Percentiles rank a stretch among this genome's conserved stretches.
phyloP scores from a whole-genome alignment of 495 filamentous ascomycete species.

The Penicillium soppii region DNA sequence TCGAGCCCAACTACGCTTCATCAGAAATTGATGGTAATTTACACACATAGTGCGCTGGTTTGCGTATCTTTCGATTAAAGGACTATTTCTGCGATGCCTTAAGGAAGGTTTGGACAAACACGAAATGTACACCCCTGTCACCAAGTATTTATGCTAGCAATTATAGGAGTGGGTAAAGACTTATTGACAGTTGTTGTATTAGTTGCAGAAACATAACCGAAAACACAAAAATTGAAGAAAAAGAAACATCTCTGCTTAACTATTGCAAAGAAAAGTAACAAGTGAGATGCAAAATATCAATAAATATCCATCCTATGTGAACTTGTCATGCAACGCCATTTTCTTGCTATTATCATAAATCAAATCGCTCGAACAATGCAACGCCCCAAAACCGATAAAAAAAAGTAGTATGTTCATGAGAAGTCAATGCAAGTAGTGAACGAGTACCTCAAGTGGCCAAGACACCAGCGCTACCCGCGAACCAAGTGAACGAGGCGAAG shows the following conservation, averaged over 20 bases:
- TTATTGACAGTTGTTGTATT: too few relatives aligned
- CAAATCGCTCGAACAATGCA: conserved; percentile 22
- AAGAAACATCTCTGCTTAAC: not conserved
- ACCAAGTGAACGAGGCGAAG: conserved; percentile 84
- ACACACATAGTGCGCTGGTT: too few relatives aligned
- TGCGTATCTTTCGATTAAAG: too few relatives aligned
- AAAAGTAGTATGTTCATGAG: conserved; percentile 25
- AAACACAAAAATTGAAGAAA: conserved; percentile 2
- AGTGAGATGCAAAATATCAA: conserved; percentile 8
- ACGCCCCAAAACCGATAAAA: conserved; percentile 13
- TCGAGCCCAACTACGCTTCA: too few relatives aligned
- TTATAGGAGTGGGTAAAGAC: too few relatives aligned
- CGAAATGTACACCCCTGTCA: too few relatives aligned
- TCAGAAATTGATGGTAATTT: too few relatives aligned
- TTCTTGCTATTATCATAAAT: conserved; percentile 32
- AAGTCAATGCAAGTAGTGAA: conserved; percentile 5
- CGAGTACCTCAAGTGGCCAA: conserved; percentile 36
- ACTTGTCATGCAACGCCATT: conserved; percentile 24
- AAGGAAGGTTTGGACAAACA: too few relatives aligned
- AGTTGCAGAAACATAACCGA: too few relatives aligned
- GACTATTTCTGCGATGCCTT: too few relatives aligned
- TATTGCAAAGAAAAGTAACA: not conserved
- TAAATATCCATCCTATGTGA: conserved; percentile 12
- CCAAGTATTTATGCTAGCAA: too few relatives aligned
- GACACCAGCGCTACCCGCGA: conserved; percentile 67